Percentiles rank a stretch among this genome's conserved stretches.
Conservation (phyloP, 768 basidiomycete genomes). For the Fistulinella prunicolor region DNA sequence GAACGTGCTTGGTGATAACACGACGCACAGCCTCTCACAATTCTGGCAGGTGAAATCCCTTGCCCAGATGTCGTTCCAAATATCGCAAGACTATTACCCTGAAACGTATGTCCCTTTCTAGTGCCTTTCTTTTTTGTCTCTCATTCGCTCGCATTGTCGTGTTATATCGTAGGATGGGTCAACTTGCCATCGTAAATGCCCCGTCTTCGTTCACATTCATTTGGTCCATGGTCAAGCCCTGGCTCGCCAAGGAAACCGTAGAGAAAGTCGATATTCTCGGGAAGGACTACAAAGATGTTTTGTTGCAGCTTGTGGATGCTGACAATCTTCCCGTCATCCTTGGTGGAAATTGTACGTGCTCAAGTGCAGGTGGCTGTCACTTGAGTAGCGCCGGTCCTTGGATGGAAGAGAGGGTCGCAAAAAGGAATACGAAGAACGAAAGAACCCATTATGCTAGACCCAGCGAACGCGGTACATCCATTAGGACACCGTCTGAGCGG, state of each 20-base stretch:
- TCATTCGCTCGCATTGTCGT: background rate
- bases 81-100: conserved; percentile 77
- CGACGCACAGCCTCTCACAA: conserved; percentile 48
- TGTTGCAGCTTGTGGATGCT: conserved; percentile 59
- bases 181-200: conserved; percentile 68
- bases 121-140: background rate
- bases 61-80: conserved; percentile 60
- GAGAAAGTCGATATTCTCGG: conserved; percentile 68
- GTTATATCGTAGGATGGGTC: conserved; percentile 68
- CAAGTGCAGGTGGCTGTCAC: conserved; percentile 52
- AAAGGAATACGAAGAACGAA: conserved; percentile 10
- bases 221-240: conserved; percentile 66
- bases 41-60: conserved; percentile 77
- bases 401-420: conserved; percentile 50
- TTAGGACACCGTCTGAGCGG: background rate
- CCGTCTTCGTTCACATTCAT: conserved; percentile 71
- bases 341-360: conserved; percentile 68
- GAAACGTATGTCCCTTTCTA: conserved; percentile 53
- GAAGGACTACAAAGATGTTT: conserved; percentile 50
- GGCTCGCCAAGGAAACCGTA: conserved; percentile 70
- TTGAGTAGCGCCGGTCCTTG: conserved; percentile 68
- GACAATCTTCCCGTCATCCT: conserved; percentile 59
- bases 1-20: background rate
- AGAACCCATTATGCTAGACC: background rate
- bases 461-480: conserved; percentile 2